Evolutionary conservation across 2,329 filamentous ascomycete genomes (phyloP), one percentile per base, ranked within the genome.

Genomic region (Talaromyces sp.): DNA sequence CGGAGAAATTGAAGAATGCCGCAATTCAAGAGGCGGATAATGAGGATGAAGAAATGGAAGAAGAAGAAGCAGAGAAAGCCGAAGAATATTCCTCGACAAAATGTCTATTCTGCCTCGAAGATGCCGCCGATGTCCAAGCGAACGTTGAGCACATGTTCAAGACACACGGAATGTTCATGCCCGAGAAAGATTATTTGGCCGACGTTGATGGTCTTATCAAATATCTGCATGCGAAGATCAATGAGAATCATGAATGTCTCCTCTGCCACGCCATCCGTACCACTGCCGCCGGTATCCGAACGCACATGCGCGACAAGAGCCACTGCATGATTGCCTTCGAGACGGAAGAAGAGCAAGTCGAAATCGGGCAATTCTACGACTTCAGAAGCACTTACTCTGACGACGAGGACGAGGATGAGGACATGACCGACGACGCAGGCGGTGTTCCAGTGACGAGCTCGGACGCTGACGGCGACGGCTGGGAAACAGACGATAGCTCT

Each of bases 291-390:
- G 94, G 91, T 19, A 87, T 93, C 31, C 93, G 97, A 75, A 97
- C 93, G 0, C 95, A 99, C 76, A 99, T 99, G 95, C 89, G 92
- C 52, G 95, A 99, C 76, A 94, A 93, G 75, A 90, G 92, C 0
- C 95, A 99, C 79, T 98, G 94, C 84, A 97, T 93, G 85, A 96
- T 99, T 70, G 93, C 92, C 0, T 99, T 94, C 76, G 88, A 89
- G 60, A 90, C 88, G 0, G 92, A 97, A 74, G 89, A 90, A 41
- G 93, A 98, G 74, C 92, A 97, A 80, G 85, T 98, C 35, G 92
- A 96, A 64, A 92, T 99, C 73, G 95, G 95, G 64, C 92, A 98
- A 69, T 97, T 92, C 77, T 99, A 99, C 78, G 95, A 99, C 75
- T 99, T 99, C 84, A 87, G 91, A 69, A 91, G 91, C 79, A 97